Conservation (phyloP, 148 eudicot genomes). For the Amaranthus cruentus region DNA sequence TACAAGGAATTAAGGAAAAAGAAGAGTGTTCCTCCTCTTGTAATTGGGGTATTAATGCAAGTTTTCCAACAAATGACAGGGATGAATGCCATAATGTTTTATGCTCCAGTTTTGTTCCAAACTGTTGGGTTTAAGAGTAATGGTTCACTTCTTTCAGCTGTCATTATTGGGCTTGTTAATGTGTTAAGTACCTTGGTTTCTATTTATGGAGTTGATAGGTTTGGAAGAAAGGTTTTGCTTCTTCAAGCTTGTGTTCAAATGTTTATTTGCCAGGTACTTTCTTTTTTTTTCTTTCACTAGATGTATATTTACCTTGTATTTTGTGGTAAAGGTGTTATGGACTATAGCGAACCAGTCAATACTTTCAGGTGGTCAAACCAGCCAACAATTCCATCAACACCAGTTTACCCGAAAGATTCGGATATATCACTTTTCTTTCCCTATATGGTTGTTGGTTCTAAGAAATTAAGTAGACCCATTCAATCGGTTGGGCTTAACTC, state of each 20-base stretch:
- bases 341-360: too few relatives aligned
- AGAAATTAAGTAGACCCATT: too few relatives aligned
- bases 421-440: too few relatives aligned
- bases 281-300: background rate
- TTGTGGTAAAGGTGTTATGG: too few relatives aligned
- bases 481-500: too few relatives aligned
- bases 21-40: slow-evolving; percentile 34
- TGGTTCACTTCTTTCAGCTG: slow-evolving; percentile 43
- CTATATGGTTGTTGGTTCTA: too few relatives aligned
- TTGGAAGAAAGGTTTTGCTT: slow-evolving; percentile 47
- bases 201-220: slow-evolving; percentile 41
- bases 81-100: slow-evolving; percentile 66
- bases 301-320: too few relatives aligned
- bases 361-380: too few relatives aligned
- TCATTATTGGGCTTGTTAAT: slow-evolving; percentile 50
- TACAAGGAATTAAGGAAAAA: slow-evolving; percentile 38
- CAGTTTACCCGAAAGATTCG: too few relatives aligned
- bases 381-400: too few relatives aligned
- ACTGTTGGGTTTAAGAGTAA: slow-evolving; percentile 46
- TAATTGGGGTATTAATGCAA: slow-evolving; percentile 33
- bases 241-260: slow-evolving; percentile 54
- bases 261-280: slow-evolving; percentile 42
- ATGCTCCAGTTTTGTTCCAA: slow-evolving; percentile 52
- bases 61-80: slow-evolving; percentile 62
- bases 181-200: slow-evolving; percentile 47